These are phyloP conservation scores for Blastocrithidia nonstop DNA, from an alignment of 208 protist species.

Conservation along the genomic window DNA sequence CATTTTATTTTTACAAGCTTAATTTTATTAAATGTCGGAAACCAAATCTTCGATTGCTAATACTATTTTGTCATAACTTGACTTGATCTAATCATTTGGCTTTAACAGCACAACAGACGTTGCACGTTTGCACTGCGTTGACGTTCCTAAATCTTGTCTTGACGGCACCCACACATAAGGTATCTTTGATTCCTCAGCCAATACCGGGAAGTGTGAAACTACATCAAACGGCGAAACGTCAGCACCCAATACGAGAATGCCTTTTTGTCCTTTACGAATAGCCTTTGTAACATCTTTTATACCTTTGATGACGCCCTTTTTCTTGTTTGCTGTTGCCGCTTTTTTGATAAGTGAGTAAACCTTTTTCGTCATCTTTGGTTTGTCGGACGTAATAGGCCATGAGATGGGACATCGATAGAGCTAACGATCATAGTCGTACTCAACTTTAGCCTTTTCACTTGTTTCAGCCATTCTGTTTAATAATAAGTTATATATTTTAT, in stretches of 20 bases:
- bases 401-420: constrained; percentile 87
- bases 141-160: constrained; percentile 81
- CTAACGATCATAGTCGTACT: constrained; percentile 87
- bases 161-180: constrained; percentile 90
- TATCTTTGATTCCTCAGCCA: constrained; percentile 85
- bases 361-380: constrained; percentile 92
- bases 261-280: constrained; percentile 83
- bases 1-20: no score
- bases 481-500: background rate
- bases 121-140: constrained; percentile 87
- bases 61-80: constrained; percentile 82
- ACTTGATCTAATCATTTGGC: constrained; percentile 50
- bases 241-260: constrained; percentile 80
- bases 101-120: constrained; percentile 88
- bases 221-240: constrained; percentile 89
- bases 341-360: constrained; percentile 88
- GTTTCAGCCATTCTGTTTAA: constrained; percentile 13
- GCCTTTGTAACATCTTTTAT: constrained; percentile 92
- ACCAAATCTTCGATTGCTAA: constrained; percentile 81
- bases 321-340: constrained; percentile 80
- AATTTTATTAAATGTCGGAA: constrained; percentile 41
- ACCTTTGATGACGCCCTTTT: constrained; percentile 81
- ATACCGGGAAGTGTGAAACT: constrained; percentile 86
- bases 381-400: constrained; percentile 77
- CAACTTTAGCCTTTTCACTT: constrained; percentile 15